A percentile compares a stretch with the other conserved stretches of the same genome.
phyloP scores from a whole-genome alignment of 768 basidiomycete species.

The Candolleomyces eurysporus region DNA sequence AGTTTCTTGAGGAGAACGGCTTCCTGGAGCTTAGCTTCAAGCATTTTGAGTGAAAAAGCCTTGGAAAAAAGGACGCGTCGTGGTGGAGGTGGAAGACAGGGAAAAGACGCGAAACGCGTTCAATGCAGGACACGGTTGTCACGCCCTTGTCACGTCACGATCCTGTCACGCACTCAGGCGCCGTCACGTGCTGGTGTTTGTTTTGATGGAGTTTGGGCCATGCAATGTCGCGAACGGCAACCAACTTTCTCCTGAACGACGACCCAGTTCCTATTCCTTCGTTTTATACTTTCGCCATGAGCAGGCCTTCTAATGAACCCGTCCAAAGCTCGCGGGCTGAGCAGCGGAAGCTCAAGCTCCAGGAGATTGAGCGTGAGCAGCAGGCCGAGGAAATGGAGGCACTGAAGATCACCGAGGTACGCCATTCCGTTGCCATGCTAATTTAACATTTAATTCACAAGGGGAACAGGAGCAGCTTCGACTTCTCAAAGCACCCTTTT shows the following conservation, averaged over 20 bases:
- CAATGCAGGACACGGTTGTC: conserved; percentile 17
- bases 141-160: conserved; percentile 23
- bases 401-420: conserved; percentile 58
- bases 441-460: too few relatives aligned
- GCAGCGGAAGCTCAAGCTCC: conserved; percentile 43
- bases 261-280: background rate
- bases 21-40: conserved; percentile 89
- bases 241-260: background rate
- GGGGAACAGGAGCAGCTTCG: conserved; percentile 37
- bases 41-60: conserved; percentile 46
- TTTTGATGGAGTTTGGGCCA: background rate
- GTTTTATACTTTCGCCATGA: background rate
- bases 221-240: too few relatives aligned
- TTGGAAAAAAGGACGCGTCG: conserved; percentile 19
- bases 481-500: conserved; percentile 42
- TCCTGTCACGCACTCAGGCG: conserved; percentile 6
- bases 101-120: conserved; percentile 33
- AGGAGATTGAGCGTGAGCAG: conserved; percentile 52
- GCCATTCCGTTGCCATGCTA: conserved; percentile 3
- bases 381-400: conserved; percentile 54
- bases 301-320: background rate
- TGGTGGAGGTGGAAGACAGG: conserved; percentile 9
- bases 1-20: conserved; percentile 90
- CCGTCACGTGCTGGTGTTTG: background rate
- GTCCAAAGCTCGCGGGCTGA: conserved; percentile 36